phyloP scores from a whole-genome alignment of 495 filamentous ascomycete species.

The Hypoxylon crocopeplum region DNA sequence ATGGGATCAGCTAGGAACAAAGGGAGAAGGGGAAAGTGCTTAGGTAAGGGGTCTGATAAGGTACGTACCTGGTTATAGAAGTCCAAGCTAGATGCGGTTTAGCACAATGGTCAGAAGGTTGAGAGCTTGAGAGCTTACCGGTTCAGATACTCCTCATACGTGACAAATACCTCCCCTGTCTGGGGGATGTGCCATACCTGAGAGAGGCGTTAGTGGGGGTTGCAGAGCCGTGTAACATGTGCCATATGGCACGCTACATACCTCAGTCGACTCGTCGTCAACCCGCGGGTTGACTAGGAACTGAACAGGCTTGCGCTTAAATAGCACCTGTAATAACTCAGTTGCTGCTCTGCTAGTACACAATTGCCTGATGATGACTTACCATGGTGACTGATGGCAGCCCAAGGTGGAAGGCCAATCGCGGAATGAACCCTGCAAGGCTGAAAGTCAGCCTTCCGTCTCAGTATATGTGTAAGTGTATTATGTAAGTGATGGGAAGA shows the following conservation, averaged over 20 bases:
- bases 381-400: conserved; percentile 35
- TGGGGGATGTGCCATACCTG: conserved; percentile 92
- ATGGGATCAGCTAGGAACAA: conserved; percentile 22
- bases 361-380: conserved; percentile 6
- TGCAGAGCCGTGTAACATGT: conserved; percentile 22
- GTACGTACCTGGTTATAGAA: conserved; percentile 84
- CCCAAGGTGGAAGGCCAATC: conserved; percentile 32
- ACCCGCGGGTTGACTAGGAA: conserved; percentile 74
- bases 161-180: conserved; percentile 88
- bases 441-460: conserved; percentile 49
- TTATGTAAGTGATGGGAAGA: background rate
- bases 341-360: background rate
- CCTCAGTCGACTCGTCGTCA: conserved; percentile 81
- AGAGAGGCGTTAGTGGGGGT: conserved; percentile 22
- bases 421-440: conserved; percentile 44
- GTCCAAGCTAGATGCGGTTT: conserved; percentile 68
- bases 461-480: conserved; percentile 14
- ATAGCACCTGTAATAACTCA: conserved; percentile 72
- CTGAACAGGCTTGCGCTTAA: conserved; percentile 95
- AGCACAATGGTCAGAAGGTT: conserved; percentile 5
- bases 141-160: conserved; percentile 86
- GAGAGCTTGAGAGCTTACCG: conserved; percentile 59
- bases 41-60: background rate
- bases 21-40: background rate
- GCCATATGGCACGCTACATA: conserved; percentile 61